phyloP scores from a whole-genome alignment of 129 eudicot genomes.

The Daucus carota region DNA sequence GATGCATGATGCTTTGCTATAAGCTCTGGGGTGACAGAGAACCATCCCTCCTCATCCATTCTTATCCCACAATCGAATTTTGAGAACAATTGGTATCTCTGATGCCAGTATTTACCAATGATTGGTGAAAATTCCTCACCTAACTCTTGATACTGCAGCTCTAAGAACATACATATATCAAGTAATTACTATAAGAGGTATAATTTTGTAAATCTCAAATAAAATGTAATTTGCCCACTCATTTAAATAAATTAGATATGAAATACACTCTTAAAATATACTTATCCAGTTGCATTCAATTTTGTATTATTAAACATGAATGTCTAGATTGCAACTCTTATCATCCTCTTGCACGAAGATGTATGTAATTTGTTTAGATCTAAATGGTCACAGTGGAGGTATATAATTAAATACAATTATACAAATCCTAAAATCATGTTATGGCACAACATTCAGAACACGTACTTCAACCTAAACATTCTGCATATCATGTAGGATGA shows the following conservation, averaged over 20 bases:
- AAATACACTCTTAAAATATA: not conserved
- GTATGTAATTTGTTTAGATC: not conserved
- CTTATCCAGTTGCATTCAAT: not conserved
- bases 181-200: too few species aligned
- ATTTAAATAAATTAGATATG: not conserved
- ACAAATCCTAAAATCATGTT: not conserved
- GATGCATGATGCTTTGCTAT: constrained; percentile 83
- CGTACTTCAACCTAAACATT: not conserved
- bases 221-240: not conserved
- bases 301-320: not conserved
- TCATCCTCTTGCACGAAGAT: not conserved
- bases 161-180: constrained; percentile 15
- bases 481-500: not conserved
- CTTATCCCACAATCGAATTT: constrained; percentile 65
- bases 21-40: constrained; percentile 86
- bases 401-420: not conserved
- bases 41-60: constrained; percentile 99
- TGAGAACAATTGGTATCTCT: constrained; percentile 68
- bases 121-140: constrained; percentile 32
- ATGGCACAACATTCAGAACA: not conserved
- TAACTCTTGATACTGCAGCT: constrained; percentile 23
- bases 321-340: not conserved
- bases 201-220: not conserved
- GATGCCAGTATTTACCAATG: constrained; percentile 77
- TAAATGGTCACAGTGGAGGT: not conserved